Evolutionary conservation across 371 early-diverging fungal species (phyloP).

Genomic region (Circinella umbellata): DNA sequence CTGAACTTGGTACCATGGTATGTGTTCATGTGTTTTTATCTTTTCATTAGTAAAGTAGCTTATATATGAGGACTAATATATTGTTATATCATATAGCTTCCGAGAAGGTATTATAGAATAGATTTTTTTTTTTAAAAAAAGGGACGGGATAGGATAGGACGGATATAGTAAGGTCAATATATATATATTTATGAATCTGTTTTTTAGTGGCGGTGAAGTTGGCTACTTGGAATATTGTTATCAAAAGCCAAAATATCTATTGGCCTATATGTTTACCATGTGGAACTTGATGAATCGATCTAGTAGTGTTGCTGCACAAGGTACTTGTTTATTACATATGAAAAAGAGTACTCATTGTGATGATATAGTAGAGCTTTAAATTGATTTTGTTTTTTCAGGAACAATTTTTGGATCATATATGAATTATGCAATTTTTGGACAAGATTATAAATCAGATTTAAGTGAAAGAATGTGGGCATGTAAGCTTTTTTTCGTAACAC

Average conservation of each 20-base stretch:
- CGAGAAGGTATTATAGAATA: slow-evolving; percentile 33
- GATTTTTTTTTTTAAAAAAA: neutral
- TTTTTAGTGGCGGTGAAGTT: slow-evolving; percentile 48
- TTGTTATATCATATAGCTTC: slow-evolving; percentile 27
- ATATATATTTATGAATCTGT: no score
- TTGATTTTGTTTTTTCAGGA: slow-evolving; percentile 20
- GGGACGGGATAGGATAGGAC: no score
- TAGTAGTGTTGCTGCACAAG: slow-evolving; percentile 47
- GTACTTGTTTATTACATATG: neutral
- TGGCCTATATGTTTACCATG: slow-evolving; percentile 43
- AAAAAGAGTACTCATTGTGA: slow-evolving; percentile 2
- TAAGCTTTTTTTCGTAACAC: slow-evolving; percentile 15
- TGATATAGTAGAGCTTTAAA: neutral
- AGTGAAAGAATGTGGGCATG: slow-evolving; percentile 44
- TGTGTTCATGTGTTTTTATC: neutral
- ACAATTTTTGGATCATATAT: slow-evolving; percentile 49
- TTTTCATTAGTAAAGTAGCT: neutral
- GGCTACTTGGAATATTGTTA: slow-evolving; percentile 49
- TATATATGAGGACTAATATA: neutral
- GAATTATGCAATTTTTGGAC: slow-evolving; percentile 46
- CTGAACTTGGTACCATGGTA: slow-evolving; percentile 55
- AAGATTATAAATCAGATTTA: slow-evolving; percentile 33
- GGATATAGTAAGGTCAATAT: no score
- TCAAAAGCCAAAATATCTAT: slow-evolving; percentile 41
- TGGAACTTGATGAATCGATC: slow-evolving; percentile 47